Evolutionary conservation across 1,139 yeast genomes (phyloP).

Genomic region (Hemisphaericaspora xylofermentans): DNA sequence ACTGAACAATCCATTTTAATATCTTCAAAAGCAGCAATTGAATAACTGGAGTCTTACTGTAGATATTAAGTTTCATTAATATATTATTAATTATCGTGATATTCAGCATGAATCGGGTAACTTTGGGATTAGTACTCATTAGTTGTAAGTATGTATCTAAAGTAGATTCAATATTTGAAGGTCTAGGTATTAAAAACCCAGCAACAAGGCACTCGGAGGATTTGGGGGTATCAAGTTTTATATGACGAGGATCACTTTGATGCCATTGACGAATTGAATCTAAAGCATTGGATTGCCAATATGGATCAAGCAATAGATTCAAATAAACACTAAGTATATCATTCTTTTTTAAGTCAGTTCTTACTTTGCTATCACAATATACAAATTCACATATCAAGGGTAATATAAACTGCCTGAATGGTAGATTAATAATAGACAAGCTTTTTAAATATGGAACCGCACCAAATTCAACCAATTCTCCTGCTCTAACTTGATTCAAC

Average conservation of each 20-base stretch:
- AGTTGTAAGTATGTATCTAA: constrained; percentile 41
- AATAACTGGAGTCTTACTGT: constrained; percentile 36
- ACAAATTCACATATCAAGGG: constrained; percentile 67
- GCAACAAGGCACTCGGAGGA: constrained; percentile 35
- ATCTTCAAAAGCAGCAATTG: constrained; percentile 37
- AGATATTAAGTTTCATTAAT: constrained; percentile 24
- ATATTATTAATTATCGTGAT: constrained; percentile 30
- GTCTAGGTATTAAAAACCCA: constrained; percentile 41
- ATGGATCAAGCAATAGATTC: constrained; percentile 53
- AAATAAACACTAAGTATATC: constrained; percentile 49
- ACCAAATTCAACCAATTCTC: constrained; percentile 54
- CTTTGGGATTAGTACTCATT: constrained; percentile 20
- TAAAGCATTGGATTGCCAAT: constrained; percentile 70
- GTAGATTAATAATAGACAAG: constrained; percentile 45
- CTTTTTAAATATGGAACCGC: constrained; percentile 51
- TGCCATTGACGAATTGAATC: constrained; percentile 53
- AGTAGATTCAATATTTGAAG: constrained; percentile 42
- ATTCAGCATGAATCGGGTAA: constrained; percentile 27
- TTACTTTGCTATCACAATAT: constrained; percentile 43
- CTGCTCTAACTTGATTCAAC: constrained; percentile 51
- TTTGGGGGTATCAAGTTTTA: constrained; percentile 25
- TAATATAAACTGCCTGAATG: constrained; percentile 59
- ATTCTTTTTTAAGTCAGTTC: constrained; percentile 36
- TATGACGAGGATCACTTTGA: constrained; percentile 25
- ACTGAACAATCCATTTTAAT: constrained; percentile 23